Percentiles rank a stretch among this genome's conserved stretches.
Conservation (phyloP, 1,284 basidiomycete species). For the Puccinia brachypodii region DNA sequence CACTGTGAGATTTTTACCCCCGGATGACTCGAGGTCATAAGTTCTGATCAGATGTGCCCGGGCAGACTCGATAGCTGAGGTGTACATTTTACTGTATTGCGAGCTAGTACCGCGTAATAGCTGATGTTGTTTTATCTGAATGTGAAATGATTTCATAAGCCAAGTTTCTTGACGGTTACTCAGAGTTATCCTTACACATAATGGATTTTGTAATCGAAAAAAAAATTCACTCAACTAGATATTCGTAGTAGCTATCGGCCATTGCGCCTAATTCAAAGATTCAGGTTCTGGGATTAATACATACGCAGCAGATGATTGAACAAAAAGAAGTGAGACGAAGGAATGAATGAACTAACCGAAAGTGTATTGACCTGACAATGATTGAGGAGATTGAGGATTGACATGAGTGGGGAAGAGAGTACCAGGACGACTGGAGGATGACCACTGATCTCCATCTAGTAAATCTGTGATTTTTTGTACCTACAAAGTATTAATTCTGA, state of each 20-base stretch:
- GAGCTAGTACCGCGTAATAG: conserved; percentile 59
- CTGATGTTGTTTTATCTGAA: conserved; percentile 57
- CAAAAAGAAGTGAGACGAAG: neutral
- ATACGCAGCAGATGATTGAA: neutral
- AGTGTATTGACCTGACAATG: conserved; percentile 54
- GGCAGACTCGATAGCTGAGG: conserved; percentile 59
- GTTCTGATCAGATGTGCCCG: conserved; percentile 58
- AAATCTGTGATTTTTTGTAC: conserved; percentile 62
- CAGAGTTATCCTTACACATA: neutral
- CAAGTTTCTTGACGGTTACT: neutral
- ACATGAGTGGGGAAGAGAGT: conserved; percentile 57
- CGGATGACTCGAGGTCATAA: conserved; percentile 58
- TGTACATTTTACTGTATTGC: conserved; percentile 61
- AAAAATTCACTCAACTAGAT: conserved; percentile 55
- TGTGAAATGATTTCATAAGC: too few species aligned
- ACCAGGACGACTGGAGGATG: conserved; percentile 52
- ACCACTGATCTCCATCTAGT: conserved; percentile 55
- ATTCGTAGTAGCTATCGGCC: conserved; percentile 62
- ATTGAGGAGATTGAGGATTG: conserved; percentile 55
- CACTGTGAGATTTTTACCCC: conserved; percentile 56
- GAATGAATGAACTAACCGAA: conserved; percentile 59
- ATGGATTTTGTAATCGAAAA: neutral
- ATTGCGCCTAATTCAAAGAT: conserved; percentile 38
- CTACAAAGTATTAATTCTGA: conserved; percentile 33
- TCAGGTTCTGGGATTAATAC: too few species aligned